Percentiles rank a stretch among this genome's conserved stretches.
Conservation (phyloP, 1,284 basidiomycete genomes). For the Xerocomus nothofagi region DNA sequence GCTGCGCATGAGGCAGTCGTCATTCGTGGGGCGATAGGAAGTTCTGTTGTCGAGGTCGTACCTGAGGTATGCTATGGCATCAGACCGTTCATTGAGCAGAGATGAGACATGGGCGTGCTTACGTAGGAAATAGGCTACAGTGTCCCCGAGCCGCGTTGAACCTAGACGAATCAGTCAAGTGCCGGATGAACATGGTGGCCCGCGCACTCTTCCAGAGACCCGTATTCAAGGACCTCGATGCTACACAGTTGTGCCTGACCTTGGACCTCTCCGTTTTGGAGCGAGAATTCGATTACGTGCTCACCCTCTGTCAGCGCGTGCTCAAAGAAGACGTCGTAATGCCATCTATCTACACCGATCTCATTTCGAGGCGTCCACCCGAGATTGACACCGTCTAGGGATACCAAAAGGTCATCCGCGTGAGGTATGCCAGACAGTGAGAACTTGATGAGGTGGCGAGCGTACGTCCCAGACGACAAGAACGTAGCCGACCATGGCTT, state of each 20-base stretch:
- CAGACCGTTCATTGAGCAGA: background rate
- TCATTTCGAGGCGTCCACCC: constrained; percentile 54
- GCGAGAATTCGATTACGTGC: constrained; percentile 58
- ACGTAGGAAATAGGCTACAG: constrained; percentile 79
- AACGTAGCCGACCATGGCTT: constrained; percentile 61
- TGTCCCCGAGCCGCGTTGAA: constrained; percentile 61
- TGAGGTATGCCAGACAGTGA: constrained; percentile 76
- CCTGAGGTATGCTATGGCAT: constrained; percentile 33
- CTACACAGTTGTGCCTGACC: constrained; percentile 74
- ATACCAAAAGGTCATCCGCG: constrained; percentile 54
- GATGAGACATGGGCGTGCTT: constrained; percentile 17
- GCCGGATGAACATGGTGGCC: background rate
- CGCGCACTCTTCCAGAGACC: constrained; percentile 58
- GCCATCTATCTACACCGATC: constrained; percentile 70
- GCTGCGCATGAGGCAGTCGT: constrained; percentile 81
- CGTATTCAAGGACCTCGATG: constrained; percentile 77
- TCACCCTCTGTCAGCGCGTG: constrained; percentile 44
- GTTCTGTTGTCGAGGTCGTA: constrained; percentile 62
- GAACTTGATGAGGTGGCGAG: constrained; percentile 65
- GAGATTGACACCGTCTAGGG: constrained; percentile 61
- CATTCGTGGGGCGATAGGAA: constrained; percentile 75
- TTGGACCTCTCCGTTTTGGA: constrained; percentile 51
- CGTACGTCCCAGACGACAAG: constrained; percentile 63
- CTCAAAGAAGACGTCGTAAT: constrained; percentile 58
- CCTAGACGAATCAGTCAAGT: constrained; percentile 39